phyloP scores from a whole-genome alignment of 768 basidiomycete genomes.

The Kwoniella europaea region DNA sequence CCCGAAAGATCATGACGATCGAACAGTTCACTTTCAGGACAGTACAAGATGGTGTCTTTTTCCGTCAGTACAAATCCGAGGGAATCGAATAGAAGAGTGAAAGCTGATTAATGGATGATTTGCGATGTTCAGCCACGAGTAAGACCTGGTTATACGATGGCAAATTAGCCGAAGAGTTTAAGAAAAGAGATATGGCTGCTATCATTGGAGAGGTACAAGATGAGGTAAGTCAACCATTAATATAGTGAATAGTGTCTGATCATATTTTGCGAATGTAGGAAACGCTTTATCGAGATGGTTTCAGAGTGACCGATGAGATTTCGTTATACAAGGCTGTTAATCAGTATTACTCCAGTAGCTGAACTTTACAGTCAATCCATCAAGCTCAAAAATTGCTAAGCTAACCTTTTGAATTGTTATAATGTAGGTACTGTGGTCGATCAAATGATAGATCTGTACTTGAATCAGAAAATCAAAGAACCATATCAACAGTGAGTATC shows the following conservation, averaged over 20 bases:
- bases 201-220: slow-evolving; percentile 27
- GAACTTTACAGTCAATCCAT: background rate
- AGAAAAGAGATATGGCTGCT: slow-evolving; percentile 26
- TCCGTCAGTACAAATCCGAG: slow-evolving; percentile 17
- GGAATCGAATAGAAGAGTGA: background rate
- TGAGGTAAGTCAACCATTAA: slow-evolving; percentile 11
- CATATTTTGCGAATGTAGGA: slow-evolving; percentile 2
- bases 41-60: slow-evolving; percentile 28
- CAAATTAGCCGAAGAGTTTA: slow-evolving; percentile 24
- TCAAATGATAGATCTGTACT: slow-evolving; percentile 23
- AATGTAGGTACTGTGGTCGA: slow-evolving; percentile 10
- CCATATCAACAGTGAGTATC: slow-evolving; percentile 24
- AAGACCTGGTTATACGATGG: slow-evolving; percentile 21
- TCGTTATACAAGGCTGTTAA: slow-evolving; percentile 8
- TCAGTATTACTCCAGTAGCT: slow-evolving; percentile 19
- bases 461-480: slow-evolving; percentile 21
- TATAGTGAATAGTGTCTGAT: background rate
- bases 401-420: background rate
- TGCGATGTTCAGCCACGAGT: slow-evolving; percentile 3
- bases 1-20: slow-evolving; percentile 28
- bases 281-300: slow-evolving; percentile 17
- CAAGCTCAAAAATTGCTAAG: background rate
- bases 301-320: slow-evolving; percentile 4
- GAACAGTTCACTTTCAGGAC: slow-evolving; percentile 26
- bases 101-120: background rate